Percentiles rank a stretch among this genome's conserved stretches.
These are phyloP conservation scores for Noccaea caerulescens DNA, from an alignment of 345 rosid species.

Conservation along the genomic window DNA sequence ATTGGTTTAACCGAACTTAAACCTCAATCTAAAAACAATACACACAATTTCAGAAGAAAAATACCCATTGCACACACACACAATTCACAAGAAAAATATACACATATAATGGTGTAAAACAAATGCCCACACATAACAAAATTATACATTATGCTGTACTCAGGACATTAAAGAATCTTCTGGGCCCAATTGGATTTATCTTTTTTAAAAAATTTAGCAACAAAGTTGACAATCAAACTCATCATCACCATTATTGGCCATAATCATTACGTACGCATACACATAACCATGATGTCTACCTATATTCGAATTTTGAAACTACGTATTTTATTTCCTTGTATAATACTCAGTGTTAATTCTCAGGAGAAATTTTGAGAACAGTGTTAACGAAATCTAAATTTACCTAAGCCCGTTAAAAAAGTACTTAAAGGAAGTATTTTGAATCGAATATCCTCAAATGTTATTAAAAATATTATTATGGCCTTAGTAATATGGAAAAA, in stretches of 20 bases:
- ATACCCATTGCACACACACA: neutral
- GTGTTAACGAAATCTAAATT: neutral
- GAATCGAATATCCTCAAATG: no score
- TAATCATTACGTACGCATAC: conserved; percentile 19
- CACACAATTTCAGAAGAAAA: no score
- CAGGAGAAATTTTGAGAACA: neutral
- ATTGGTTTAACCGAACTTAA: no score
- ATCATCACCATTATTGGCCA: conserved; percentile 32
- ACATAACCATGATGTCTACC: conserved; percentile 17
- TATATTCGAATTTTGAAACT: conserved; percentile 3
- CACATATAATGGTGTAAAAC: no score
- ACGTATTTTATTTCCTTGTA: neutral
- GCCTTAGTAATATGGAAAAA: no score
- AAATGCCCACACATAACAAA: neutral
- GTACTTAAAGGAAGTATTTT: no score
- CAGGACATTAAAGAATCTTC: conserved; percentile 15
- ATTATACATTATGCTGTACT: neutral
- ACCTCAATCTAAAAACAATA: no score
- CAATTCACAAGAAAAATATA: neutral
- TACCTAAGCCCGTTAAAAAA: neutral
- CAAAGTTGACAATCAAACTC: conserved; percentile 23
- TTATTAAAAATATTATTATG: no score
- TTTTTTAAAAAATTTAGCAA: conserved; percentile 8
- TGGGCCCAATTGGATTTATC: conserved; percentile 3
- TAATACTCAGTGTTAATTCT: no score